Base-by-base conservation (phyloP, 1,139 yeast species). In the Kazachstania sp. region DNA sequence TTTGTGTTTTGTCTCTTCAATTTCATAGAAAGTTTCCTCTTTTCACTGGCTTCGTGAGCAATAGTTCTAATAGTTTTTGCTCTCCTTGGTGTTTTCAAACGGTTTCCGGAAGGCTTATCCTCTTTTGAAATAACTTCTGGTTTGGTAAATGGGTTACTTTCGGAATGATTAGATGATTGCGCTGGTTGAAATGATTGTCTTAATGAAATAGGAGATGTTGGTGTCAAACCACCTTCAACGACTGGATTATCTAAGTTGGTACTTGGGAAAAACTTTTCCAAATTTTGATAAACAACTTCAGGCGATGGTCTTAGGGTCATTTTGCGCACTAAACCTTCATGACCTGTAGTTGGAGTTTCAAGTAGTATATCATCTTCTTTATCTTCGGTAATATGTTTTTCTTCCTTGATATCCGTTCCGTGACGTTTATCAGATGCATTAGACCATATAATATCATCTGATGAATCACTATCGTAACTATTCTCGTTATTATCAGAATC, bases 221-320 rank as follows among this genome's bases (percentile, higher is more conserved):
- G 83, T 0, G 88, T 81, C 3, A 76, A 67, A 1, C 68, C 67
- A 43, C 86, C 90, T 59, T 86, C 92, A 35, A 90, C 78, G 37
- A 92, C 87, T 1, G 97, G 95, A 58, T 85, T 85, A 62, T 94
- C 98, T 51, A 94, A 75, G 66, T 92, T 92, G 0, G 97, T 83
- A 56, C 86, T 76, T 0, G 98, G 98, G 71, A 94, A 94, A 64
- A 86, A 94, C 59, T 79, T 78, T 58, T 92, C 98, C 56, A 94
- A 75, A 60, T 94, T 88, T 49, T 88, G 87, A 61, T 88, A 92
- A 36, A 94, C 83, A 44, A 86, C 95, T 59, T 92, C 97, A 0
- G 95, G 84, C 0, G 98, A 90, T 2, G 99, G 99, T 61, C 98
- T 79, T 6, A 92, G 83, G 11, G 82, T 78, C 79, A 71, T 69